These are phyloP conservation scores for Polytrichum commune DNA, from an alignment of 225 moss, liverwort and hornwort species.

Conservation along the genomic window DNA sequence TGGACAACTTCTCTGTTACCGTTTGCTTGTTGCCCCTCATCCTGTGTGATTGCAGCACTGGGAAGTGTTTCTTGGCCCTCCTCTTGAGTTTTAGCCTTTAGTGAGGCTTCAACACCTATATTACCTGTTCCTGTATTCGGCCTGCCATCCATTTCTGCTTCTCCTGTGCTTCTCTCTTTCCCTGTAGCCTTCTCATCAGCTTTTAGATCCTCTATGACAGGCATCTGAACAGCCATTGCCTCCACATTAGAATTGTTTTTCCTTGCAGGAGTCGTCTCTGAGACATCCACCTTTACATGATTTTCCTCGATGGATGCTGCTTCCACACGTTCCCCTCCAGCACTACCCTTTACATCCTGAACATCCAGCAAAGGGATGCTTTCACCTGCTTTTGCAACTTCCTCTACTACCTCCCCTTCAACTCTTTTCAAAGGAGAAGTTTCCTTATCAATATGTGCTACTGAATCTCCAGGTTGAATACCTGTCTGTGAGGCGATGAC, in stretches of 20 bases:
- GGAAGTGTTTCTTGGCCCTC: neutral
- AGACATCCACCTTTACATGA: slow-evolving; percentile 7
- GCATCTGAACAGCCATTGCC: slow-evolving; percentile 6
- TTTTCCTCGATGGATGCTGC: slow-evolving; percentile 12
- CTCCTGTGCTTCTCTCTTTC: slow-evolving; percentile 18
- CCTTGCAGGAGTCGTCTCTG: slow-evolving; percentile 15
- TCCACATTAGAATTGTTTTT: neutral
- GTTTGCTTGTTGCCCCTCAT: slow-evolving; percentile 13
- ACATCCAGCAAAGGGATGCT: slow-evolving; percentile 6
- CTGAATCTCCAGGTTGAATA: slow-evolving; percentile 17
- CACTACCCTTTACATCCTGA: neutral
- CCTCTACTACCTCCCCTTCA: slow-evolving; percentile 14
- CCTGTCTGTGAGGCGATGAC: neutral
- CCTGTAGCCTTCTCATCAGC: slow-evolving; percentile 33
- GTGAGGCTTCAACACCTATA: neutral
- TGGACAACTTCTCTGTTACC: slow-evolving; percentile 9
- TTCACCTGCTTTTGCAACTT: neutral
- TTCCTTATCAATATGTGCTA: slow-evolving; percentile 8
- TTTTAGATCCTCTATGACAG: slow-evolving; percentile 30
- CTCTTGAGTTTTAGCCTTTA: slow-evolving; percentile 6
- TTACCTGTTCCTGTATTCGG: slow-evolving; percentile 11
- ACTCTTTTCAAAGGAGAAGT: neutral
- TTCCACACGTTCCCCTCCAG: slow-evolving; percentile 4
- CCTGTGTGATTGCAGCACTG: neutral
- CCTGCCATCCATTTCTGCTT: slow-evolving; percentile 9